Evolutionary conservation across 2,329 filamentous ascomycete species (phyloP).

Genomic region (Coniochaeta hoffmannii): DNA sequence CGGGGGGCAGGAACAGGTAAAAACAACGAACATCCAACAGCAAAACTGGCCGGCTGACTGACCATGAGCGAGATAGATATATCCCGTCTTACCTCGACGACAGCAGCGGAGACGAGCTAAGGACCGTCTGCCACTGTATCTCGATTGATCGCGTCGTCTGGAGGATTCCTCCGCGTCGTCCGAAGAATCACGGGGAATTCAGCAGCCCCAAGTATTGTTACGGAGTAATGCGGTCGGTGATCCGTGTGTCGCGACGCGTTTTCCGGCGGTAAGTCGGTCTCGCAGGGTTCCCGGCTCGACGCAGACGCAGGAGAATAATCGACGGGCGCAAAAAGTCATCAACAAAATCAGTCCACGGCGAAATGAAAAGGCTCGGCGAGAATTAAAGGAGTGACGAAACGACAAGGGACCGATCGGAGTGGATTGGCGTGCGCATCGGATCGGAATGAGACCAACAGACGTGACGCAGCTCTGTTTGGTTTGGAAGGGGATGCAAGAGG

Average conservation of each 20-base stretch:
- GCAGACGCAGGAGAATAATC: not conserved
- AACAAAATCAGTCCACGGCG: not conserved
- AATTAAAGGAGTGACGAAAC: conserved; percentile 10
- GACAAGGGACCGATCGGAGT: conserved; percentile 1
- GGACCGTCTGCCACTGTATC: conserved; percentile 54
- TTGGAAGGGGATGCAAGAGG: not conserved
- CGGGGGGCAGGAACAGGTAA: conserved; percentile 10
- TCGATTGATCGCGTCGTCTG: conserved; percentile 23
- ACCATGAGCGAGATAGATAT: conserved; percentile 1
- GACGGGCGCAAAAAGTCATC: conserved; percentile 2
- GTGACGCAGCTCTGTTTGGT: not conserved
- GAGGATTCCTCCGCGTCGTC: not conserved
- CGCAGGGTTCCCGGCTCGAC: conserved; percentile 5
- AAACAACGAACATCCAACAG: not conserved
- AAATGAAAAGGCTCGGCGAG: conserved; percentile 1
- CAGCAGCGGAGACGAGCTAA: conserved; percentile 56
- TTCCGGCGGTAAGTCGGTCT: not conserved
- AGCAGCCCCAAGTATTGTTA: not conserved
- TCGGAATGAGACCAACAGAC: not conserved
- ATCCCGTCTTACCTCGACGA: conserved; percentile 38
- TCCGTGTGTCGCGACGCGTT: conserved; percentile 1
- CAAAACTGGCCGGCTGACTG: conserved; percentile 1
- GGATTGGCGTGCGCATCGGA: conserved; percentile 4
- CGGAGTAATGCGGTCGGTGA: not conserved
- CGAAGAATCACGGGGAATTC: not conserved